A percentile compares a stretch with the other conserved stretches of the same genome.
Conservation (phyloP, 2,329 filamentous ascomycete species). For the Aspergillus eucalypticola region DNA sequence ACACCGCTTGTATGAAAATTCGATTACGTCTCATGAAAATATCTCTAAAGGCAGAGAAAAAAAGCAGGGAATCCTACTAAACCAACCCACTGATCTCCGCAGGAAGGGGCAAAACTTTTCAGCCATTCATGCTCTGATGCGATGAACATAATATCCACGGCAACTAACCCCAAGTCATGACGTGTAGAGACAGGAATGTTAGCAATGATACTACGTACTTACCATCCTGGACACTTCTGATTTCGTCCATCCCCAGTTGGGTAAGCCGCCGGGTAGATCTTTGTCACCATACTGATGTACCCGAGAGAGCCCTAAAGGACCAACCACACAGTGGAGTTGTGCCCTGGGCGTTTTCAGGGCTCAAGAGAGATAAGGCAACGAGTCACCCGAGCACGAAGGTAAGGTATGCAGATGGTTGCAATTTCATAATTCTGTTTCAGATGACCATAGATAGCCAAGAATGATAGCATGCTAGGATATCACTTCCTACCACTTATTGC, state of each 20-base stretch:
- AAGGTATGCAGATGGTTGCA: neutral
- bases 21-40: neutral
- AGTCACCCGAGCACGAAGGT: constrained; percentile 10
- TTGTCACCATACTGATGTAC: constrained; percentile 3
- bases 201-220: neutral
- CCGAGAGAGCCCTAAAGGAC: neutral
- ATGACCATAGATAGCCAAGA: neutral
- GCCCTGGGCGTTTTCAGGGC: neutral
- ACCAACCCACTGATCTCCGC: neutral
- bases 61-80: no score
- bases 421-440: neutral
- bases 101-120: neutral
- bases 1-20: neutral
- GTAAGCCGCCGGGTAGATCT: constrained; percentile 5
- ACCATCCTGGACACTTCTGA: constrained; percentile 10
- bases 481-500: neutral
- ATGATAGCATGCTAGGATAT: neutral
- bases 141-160: neutral
- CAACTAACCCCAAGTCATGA: constrained; percentile 11
- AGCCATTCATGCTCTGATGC: neutral
- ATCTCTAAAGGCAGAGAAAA: no score
- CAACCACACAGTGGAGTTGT: neutral
- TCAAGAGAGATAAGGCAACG: constrained; percentile 3
- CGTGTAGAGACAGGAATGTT: constrained; percentile 13
- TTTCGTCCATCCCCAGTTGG: constrained; percentile 6